phyloP scores from a whole-genome alignment of 257 asterid species.

The Prunella vulgaris region DNA sequence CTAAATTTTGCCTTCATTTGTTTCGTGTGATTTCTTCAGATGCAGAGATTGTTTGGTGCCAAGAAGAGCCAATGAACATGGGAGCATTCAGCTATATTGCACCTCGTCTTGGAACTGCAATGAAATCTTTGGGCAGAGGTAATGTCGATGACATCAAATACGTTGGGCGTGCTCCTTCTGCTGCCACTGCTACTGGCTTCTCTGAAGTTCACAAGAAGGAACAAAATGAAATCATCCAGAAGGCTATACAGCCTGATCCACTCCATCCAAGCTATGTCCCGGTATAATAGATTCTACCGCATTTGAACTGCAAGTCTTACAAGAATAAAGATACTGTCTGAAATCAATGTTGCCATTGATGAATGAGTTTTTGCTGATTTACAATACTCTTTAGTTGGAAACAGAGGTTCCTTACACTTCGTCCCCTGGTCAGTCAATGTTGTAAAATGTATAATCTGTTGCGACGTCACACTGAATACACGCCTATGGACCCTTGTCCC shows the following conservation, averaged over 20 bases:
- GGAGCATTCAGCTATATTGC: conserved; percentile 73
- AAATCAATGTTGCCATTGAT: conserved; percentile 25
- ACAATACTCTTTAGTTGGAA: not conserved
- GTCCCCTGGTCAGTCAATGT: not conserved
- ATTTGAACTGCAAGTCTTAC: not conserved
- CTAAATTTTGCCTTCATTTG: not conserved
- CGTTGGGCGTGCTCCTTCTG: conserved; percentile 83
- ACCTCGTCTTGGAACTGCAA: conserved; percentile 74
- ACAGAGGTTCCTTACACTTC: not conserved
- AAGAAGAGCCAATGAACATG: conserved; percentile 98
- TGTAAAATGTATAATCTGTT: not conserved
- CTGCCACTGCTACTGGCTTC: conserved; percentile 95
- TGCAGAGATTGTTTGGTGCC: conserved; percentile 94
- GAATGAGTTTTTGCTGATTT: conserved; percentile 13
- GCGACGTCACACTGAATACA: not conserved
- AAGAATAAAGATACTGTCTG: conserved; percentile 23
- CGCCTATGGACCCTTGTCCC: not conserved
- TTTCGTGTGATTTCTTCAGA: conserved; percentile 42
- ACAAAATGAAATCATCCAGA: conserved; percentile 61
- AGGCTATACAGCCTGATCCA: conserved; percentile 68
- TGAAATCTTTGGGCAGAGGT: conserved; percentile 74
- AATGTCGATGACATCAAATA: conserved; percentile 68
- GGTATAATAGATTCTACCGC: not conserved
- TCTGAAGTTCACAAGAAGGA: conserved; percentile 63
- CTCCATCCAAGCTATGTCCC: conserved; percentile 17